A percentile compares a stretch with the other conserved stretches of the same genome.
Conservation (phyloP, 1,284 basidiomycete species). For the Sphagnurus paluster region DNA sequence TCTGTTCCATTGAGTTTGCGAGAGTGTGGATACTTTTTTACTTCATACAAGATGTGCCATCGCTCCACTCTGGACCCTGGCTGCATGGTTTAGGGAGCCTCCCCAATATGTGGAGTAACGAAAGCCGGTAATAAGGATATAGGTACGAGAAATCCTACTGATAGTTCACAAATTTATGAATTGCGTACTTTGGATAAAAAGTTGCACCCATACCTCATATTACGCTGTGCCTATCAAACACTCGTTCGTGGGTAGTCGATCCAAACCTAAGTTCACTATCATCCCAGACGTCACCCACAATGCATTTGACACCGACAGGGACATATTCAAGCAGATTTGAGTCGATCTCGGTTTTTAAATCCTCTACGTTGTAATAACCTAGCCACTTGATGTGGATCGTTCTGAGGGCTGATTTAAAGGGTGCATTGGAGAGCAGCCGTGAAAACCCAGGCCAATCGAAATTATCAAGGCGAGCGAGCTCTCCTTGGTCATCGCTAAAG, state of each 20-base stretch:
- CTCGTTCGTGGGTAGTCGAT: slow-evolving; percentile 6
- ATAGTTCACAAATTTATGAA: too few relatives aligned
- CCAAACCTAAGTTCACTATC: slow-evolving; percentile 3
- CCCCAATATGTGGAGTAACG: too few relatives aligned
- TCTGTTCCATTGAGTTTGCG: too few relatives aligned
- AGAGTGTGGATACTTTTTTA: too few relatives aligned
- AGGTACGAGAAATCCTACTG: too few relatives aligned
- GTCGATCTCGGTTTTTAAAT: background rate
- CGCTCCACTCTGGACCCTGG: too few relatives aligned
- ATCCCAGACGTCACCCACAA: background rate
- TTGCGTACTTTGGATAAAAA: too few relatives aligned
- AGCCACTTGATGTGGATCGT: slow-evolving; percentile 7
- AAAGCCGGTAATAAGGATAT: too few relatives aligned
- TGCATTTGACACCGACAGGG: slow-evolving; percentile 1
- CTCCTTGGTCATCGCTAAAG: slow-evolving; percentile 5
- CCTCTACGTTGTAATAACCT: slow-evolving; percentile 3
- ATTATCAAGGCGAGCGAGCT: background rate
- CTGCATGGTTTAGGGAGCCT: too few relatives aligned
- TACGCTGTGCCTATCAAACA: slow-evolving; percentile 11
- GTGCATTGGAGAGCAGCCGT: slow-evolving; percentile 4
- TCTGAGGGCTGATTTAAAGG: slow-evolving; percentile 1
- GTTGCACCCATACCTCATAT: too few relatives aligned
- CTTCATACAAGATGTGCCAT: too few relatives aligned
- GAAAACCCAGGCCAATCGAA: slow-evolving; percentile 12
- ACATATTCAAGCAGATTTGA: slow-evolving; percentile 1